A percentile compares a stretch with the other conserved stretches of the same genome.
Conservation (phyloP, 1,284 basidiomycete species). For the Cystobasidiaceae sp. region DNA sequence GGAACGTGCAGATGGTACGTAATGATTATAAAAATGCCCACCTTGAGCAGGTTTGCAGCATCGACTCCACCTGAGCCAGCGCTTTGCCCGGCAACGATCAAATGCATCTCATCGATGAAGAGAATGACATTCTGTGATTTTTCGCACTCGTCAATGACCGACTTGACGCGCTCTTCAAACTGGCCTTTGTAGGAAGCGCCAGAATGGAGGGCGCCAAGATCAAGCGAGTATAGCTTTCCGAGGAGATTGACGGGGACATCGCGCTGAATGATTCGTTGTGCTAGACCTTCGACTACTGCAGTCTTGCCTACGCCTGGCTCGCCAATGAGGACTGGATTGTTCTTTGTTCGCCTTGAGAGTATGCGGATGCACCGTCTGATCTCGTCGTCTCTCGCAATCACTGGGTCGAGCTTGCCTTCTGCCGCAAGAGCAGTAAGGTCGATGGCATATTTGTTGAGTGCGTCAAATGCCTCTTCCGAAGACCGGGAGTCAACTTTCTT, state of each 20-base stretch:
- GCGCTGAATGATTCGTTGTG: constrained; percentile 89
- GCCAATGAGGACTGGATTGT: constrained; percentile 82
- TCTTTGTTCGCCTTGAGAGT: constrained; percentile 63
- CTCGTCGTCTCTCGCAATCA: constrained; percentile 55
- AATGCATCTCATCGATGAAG: constrained; percentile 79
- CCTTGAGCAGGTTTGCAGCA: constrained; percentile 79
- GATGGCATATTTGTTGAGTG: constrained; percentile 53
- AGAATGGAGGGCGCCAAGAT: constrained; percentile 93
- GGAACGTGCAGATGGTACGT: neutral
- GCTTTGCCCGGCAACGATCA: constrained; percentile 78
- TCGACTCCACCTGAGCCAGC: constrained; percentile 50
- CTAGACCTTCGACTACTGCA: constrained; percentile 89
- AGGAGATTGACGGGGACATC: constrained; percentile 71
- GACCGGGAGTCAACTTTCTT: constrained; percentile 71
- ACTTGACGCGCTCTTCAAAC: constrained; percentile 95
- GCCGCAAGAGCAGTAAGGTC: constrained; percentile 51
- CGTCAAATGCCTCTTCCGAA: constrained; percentile 82
- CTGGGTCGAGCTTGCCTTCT: constrained; percentile 55
- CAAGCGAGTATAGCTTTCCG: constrained; percentile 56
- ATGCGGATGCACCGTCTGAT: constrained; percentile 62
- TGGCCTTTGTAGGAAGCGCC: constrained; percentile 73
- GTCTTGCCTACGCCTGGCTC: constrained; percentile 47
- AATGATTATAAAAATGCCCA: constrained; percentile 49
- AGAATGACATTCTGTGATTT: constrained; percentile 84
- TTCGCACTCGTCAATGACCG: constrained; percentile 86